Evolutionary conservation across 1,284 basidiomycete genomes (phyloP).

Genomic region (Malassezia furfur): DNA sequence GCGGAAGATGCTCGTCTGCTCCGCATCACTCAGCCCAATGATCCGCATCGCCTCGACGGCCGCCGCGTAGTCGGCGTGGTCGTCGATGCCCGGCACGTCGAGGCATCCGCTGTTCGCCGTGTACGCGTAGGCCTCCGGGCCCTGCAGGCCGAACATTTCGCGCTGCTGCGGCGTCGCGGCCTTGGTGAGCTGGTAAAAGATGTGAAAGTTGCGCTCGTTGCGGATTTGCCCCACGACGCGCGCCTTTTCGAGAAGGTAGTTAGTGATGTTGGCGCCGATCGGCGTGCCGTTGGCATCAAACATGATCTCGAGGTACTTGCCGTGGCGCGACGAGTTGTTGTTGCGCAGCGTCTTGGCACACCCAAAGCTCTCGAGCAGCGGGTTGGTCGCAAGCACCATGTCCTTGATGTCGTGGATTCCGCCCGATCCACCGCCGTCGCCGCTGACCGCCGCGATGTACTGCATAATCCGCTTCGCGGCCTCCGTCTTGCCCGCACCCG

Average conservation of each 20-base stretch:
- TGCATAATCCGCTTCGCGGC: conserved; percentile 75
- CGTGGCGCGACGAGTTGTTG: conserved; percentile 97
- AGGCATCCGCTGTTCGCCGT: conserved; percentile 85
- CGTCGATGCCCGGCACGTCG: conserved; percentile 83
- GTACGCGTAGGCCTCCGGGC: conserved; percentile 88
- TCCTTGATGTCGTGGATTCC: conserved; percentile 94
- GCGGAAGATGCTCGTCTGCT: conserved; percentile 86
- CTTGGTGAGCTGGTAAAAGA: conserved; percentile 99
- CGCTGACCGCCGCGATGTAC: conserved; percentile 94
- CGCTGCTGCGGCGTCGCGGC: conserved; percentile 78
- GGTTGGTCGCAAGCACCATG: conserved; percentile 99
- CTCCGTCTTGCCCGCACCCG: conserved; percentile 50
- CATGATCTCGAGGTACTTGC: conserved; percentile 99
- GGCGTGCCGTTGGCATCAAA: conserved; percentile 88
- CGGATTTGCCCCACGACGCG: conserved; percentile 91
- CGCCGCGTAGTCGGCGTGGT: conserved; percentile 73
- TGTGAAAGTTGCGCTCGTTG: conserved; percentile 95
- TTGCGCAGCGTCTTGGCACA: conserved; percentile 98
- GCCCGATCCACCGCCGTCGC: conserved; percentile 55
- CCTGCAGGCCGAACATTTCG: conserved; percentile 91
- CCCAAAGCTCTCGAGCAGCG: conserved; percentile 91
- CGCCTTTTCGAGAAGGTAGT: conserved; percentile 93
- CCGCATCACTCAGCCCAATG: conserved; percentile 72
- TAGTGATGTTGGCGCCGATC: conserved; percentile 94
- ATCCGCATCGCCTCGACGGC: conserved; percentile 90